Conservation (phyloP, 306 rosid genomes). For the Lathyrus oleraceus region DNA sequence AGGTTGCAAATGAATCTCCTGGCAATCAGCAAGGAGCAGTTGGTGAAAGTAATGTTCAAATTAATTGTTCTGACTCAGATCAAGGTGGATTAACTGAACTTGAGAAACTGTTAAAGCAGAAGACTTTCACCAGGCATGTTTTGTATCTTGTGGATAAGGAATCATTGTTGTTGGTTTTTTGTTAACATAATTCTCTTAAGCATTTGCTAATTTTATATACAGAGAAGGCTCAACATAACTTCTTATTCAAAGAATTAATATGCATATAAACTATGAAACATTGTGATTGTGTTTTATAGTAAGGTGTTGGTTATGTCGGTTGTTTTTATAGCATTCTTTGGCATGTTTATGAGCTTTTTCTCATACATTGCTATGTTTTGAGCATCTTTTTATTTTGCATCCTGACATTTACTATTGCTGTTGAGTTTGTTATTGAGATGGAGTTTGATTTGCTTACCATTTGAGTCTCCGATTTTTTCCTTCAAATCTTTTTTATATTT, state of each 20-base stretch:
- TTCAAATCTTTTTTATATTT: neutral
- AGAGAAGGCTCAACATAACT: neutral
- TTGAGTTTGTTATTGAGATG: slow-evolving; percentile 3
- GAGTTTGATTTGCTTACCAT: slow-evolving; percentile 7
- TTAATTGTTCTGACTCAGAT: slow-evolving; percentile 42
- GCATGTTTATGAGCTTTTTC: slow-evolving; percentile 1
- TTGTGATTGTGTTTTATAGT: neutral
- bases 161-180: slow-evolving; percentile 24
- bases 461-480: neutral
- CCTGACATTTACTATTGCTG: neutral
- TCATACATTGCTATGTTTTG: neutral
- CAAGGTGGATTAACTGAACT: slow-evolving; percentile 60
- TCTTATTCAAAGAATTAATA: neutral
- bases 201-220: slow-evolving; percentile 7
- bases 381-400: neutral
- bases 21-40: slow-evolving; percentile 44
- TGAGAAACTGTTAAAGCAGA: slow-evolving; percentile 78
- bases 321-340: slow-evolving; percentile 4
- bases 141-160: slow-evolving; percentile 29
- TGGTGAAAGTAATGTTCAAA: slow-evolving; percentile 42
- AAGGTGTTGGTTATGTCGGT: neutral
- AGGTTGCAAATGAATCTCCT: slow-evolving; percentile 44
- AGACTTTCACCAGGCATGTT: slow-evolving; percentile 83
- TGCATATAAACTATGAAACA: neutral
- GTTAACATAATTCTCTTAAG: neutral